Percentiles rank a stretch among this genome's conserved stretches.
phyloP scores from a whole-genome alignment of 257 asterid species.

The Haberlea rhodopensis region DNA sequence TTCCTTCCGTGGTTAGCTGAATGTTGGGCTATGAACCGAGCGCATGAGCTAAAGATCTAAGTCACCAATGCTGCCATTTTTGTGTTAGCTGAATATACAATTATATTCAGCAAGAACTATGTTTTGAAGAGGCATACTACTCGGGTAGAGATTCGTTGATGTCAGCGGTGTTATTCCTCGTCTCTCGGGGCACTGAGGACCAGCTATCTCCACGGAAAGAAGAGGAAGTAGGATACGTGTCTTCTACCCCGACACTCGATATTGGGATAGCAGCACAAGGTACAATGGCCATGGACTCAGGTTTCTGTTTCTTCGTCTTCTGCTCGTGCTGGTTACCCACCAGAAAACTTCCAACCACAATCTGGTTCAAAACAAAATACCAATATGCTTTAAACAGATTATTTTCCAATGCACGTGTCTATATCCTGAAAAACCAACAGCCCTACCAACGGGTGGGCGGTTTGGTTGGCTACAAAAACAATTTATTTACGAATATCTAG shows the following conservation, averaged over 20 bases:
- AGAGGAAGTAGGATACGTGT: constrained; percentile 43
- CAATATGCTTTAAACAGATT: not conserved
- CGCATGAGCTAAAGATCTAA: too few relatives aligned
- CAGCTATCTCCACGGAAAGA: constrained; percentile 74
- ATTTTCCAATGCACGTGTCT: too few relatives aligned
- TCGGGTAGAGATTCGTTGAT: constrained; percentile 54
- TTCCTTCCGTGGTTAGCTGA: too few relatives aligned
- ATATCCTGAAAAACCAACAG: too few relatives aligned
- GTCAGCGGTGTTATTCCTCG: constrained; percentile 58
- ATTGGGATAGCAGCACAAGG: constrained; percentile 52
- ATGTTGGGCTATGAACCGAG: too few relatives aligned
- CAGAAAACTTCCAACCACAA: constrained; percentile 84
- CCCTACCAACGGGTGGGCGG: too few relatives aligned
- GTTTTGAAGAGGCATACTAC: constrained; percentile 21
- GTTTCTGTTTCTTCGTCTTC: constrained; percentile 59
- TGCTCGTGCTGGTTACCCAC: constrained; percentile 75
- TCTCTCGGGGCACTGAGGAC: constrained; percentile 54
- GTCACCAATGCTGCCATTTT: too few relatives aligned
- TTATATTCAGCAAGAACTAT: constrained; percentile 33
- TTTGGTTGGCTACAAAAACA: too few relatives aligned
- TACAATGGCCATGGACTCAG: constrained; percentile 35
- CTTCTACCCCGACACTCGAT: constrained; percentile 51
- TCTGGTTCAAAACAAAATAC: constrained; percentile 35
- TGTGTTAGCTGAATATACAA: too few relatives aligned
- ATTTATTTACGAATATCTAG: too few relatives aligned